Percentiles rank a stretch among this genome's conserved stretches.
These are phyloP conservation scores for Eucalyptus decipiens DNA, from an alignment of 345 rosid genomes.

Conservation along the genomic window DNA sequence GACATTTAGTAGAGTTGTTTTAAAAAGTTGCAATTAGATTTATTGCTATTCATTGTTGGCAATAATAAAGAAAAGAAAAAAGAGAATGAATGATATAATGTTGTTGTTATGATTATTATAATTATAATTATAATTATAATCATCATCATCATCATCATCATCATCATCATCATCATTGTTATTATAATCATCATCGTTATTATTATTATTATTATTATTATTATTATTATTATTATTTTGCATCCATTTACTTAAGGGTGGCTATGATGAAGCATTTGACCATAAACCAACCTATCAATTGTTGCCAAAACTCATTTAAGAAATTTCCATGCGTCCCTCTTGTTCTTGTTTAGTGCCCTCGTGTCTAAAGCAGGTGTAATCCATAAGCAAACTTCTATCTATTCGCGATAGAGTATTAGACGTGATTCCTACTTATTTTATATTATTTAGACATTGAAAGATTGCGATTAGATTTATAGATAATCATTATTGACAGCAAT, in stretches of 20 bases:
- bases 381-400: neutral
- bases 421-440: neutral
- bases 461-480: too few relatives aligned
- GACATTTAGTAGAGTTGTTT: neutral
- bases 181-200: too few relatives aligned
- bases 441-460: too few relatives aligned
- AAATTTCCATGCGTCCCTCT: neutral
- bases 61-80: neutral
- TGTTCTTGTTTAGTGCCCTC: neutral
- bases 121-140: fast-evolving
- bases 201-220: fast-evolving
- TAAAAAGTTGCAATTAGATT: neutral
- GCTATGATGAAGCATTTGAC: neutral
- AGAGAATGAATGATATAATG: neutral
- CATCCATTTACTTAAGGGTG: neutral
- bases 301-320: neutral
- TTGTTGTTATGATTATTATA: too few relatives aligned
- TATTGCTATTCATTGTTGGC: neutral
- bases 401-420: neutral
- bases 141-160: too few relatives aligned
- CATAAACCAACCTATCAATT: neutral
- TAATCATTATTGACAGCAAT: neutral
- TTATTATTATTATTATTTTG: fast-evolving
- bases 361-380: neutral
- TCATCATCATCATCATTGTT: too few relatives aligned